Evolutionary conservation across 306 rosid species (phyloP), one percentile per base, ranked within the genome.

Genomic region (Ziziphus jujuba): DNA sequence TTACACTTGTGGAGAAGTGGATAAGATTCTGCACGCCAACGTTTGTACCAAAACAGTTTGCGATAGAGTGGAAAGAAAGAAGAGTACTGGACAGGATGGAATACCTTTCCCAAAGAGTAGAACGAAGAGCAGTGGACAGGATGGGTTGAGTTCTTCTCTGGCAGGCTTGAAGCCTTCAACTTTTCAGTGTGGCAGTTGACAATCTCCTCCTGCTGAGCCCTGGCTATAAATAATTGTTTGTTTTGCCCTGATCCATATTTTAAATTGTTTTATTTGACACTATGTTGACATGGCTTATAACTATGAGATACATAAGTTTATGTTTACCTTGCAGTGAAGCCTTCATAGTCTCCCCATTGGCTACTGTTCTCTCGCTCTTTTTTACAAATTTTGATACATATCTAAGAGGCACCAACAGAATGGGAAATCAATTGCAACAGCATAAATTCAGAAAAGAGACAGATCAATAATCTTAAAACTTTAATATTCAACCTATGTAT

Each of bases 201-300:
- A 20, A 33, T 59, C 15, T 34, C 34, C 22, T 59, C 11, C 2
- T 13, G 53, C 5, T 54, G 68, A 52, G 75, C 75, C 62, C 55
- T 71, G 25, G 33, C 75, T 19, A 71, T 61, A 31, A 36, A 71
- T 60, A 71, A 35, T n/a, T n/a, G n/a, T 10, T 16, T 31, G 10
- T 36, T 51, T n/a, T 68, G 52, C 11, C 75, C 75, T 71, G 53
- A 70, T 31, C 67, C 62, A 61, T 33, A 61, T 31, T 55, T 71
- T 60, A 9, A 71, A 9, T 7, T 35, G 49, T 40, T 34, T 33
- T 11, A 24, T 62, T 43, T 19, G 23, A 22, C 12, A 44, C 20
- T 58, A 52, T 45, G 9, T 54, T 33, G 38, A 10, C 34, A 38
- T 19, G 31, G 21, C 8, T 50, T 12, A 35, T 15, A 38, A 54